These are phyloP conservation scores for Aureobasidium pullulans DNA, from an alignment of 2,329 filamentous ascomycete genomes.

Conservation along the genomic window DNA sequence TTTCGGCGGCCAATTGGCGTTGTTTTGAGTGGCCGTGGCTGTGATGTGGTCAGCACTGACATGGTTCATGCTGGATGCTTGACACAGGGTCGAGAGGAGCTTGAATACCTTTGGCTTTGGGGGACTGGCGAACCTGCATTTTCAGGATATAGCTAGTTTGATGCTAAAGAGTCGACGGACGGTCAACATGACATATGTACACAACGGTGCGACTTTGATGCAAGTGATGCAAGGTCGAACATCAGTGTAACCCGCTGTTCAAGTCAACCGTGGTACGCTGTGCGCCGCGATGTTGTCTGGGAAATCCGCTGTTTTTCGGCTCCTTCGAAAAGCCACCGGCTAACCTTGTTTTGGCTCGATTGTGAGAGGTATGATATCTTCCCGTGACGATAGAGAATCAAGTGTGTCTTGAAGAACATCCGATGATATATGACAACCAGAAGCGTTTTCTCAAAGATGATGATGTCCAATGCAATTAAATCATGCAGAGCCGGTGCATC, in stretches of 20 bases:
- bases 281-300: slow-evolving; percentile 6
- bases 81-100: background rate
- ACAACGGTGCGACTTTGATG: background rate
- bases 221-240: background rate
- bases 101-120: slow-evolving; percentile 33
- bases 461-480: background rate
- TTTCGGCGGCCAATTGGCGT: slow-evolving; percentile 51
- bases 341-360: background rate
- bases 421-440: background rate
- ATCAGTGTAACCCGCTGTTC: background rate
- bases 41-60: background rate
- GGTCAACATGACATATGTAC: slow-evolving; percentile 6
- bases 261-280: background rate
- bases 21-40: slow-evolving; percentile 37
- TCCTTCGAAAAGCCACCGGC: slow-evolving; percentile 3
- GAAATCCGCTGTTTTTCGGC: background rate
- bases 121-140: slow-evolving; percentile 34
- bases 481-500: background rate
- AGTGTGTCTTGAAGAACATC: background rate
- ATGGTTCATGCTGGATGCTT: background rate
- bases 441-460: background rate
- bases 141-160: slow-evolving; percentile 19
- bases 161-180: slow-evolving; percentile 30
- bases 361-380: too few species aligned
- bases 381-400: too few species aligned